Percentiles rank a stretch among this genome's conserved stretches.
Conservation (phyloP, 2,329 filamentous ascomycete genomes). For the Paraconiothyrium sp. region DNA sequence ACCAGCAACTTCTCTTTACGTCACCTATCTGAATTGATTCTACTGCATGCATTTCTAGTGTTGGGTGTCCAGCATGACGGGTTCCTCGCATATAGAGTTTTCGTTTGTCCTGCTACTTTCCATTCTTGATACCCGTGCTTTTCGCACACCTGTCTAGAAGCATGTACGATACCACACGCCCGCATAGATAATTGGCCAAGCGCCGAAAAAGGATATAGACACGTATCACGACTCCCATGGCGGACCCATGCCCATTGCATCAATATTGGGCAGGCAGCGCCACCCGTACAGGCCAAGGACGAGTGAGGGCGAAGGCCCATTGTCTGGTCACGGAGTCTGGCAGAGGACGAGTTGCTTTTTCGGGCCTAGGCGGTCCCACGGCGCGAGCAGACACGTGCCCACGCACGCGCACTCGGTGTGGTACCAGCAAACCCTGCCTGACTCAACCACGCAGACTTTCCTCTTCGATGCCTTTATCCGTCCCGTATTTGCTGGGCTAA, state of each 20-base stretch:
- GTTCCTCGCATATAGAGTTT: constrained; percentile 19
- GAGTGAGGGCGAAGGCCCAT: background rate
- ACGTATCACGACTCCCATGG: constrained; percentile 20
- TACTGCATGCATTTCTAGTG: constrained; percentile 16
- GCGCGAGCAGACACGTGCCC: constrained; percentile 1
- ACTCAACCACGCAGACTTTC: constrained; percentile 5
- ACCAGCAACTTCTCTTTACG: constrained; percentile 37
- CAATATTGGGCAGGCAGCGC: background rate
- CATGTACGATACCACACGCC: constrained; percentile 22
- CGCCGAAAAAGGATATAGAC: constrained; percentile 19
- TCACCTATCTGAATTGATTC: constrained; percentile 18
- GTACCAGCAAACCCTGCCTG: background rate
- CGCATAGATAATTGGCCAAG: constrained; percentile 5
- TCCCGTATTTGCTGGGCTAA: background rate
- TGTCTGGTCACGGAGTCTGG: constrained; percentile 8
- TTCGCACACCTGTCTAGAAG: constrained; percentile 20
- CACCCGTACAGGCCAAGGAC: background rate
- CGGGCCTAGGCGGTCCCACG: background rate
- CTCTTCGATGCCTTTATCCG: constrained; percentile 14
- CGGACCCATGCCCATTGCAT: background rate
- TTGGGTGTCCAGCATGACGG: constrained; percentile 4
- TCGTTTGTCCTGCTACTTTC: constrained; percentile 12
- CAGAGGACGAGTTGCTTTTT: constrained; percentile 2
- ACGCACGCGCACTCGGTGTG: constrained; percentile 1
- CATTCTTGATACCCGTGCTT: constrained; percentile 28